These are phyloP conservation scores for Phytophthora melonis DNA, from an alignment of 352 stramenopile species.

Conservation along the genomic window DNA sequence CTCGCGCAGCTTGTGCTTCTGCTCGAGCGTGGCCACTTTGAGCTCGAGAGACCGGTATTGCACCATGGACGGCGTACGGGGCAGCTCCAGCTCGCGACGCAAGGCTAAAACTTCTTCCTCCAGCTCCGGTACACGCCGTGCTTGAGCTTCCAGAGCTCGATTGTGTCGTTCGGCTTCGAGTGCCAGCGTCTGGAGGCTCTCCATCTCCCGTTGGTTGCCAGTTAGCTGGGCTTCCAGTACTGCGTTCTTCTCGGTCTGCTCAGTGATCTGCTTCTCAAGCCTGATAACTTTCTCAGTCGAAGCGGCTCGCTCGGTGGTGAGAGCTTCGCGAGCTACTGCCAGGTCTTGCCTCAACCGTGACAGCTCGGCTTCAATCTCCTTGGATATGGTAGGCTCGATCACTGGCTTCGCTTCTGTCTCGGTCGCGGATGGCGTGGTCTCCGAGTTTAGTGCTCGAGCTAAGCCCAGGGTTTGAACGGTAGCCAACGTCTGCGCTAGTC, in stretches of 20 bases:
- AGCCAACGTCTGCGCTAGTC: conserved; percentile 67
- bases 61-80: conserved; percentile 81
- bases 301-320: conserved; percentile 18
- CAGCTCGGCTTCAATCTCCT: conserved; percentile 33
- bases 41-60: conserved; percentile 81
- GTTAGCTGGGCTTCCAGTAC: conserved; percentile 39
- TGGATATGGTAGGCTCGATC: conserved; percentile 1
- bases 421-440: conserved; percentile 14
- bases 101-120: conserved; percentile 66
- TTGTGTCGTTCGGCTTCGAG: conserved; percentile 41
- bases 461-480: conserved; percentile 47
- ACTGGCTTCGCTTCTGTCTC: neutral
- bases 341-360: conserved; percentile 23
- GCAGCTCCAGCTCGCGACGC: conserved; percentile 54
- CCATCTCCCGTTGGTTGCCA: conserved; percentile 40
- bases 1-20: conserved; percentile 82
- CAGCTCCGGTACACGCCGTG: conserved; percentile 47
- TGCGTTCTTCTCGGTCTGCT: conserved; percentile 30
- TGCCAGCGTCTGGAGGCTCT: conserved; percentile 44
- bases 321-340: conserved; percentile 6
- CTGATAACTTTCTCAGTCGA: conserved; percentile 8
- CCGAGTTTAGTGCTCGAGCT: conserved; percentile 19
- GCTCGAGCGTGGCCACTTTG: conserved; percentile 75
- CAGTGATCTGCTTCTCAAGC: conserved; percentile 43
- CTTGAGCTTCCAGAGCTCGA: conserved; percentile 39